Base-by-base conservation (phyloP, 2,329 filamentous ascomycete genomes). In the Aspergillus sergii region DNA sequence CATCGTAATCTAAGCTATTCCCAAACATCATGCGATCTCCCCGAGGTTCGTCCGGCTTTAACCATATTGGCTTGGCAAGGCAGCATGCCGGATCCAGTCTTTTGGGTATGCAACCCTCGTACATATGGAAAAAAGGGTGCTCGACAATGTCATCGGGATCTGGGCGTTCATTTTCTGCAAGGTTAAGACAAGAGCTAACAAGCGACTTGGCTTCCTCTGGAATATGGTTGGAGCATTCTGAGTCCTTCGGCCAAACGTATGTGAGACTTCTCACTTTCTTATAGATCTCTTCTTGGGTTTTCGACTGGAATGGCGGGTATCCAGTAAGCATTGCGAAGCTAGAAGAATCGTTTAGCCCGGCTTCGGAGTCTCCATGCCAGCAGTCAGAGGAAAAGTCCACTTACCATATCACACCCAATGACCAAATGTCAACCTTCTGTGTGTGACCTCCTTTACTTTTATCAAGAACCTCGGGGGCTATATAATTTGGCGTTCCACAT, bases 351-450 rank as follows among this genome's bases (percentile, higher is more conserved):
- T 50, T 68, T 64, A 68, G 66, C 73, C 7, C 32, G n/a, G 3
- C 12, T 11, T 9, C 65, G 60, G 64, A 39, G 21, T n/a, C 30
- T 32, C 26, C 16, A n/a, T 10, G 28, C 8, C 19, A 34, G 28
- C 48, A 11, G 16, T 32, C 28, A 30, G 19, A 32, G 9, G 2
- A 45, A 12, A 14, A 32, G 14, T 48, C 30, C 3, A 72, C 88
- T 82, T 82, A 94, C 89, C 96, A 93, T 76, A 99, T 99, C 69
- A 99, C 95, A 23, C 96, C 95, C 74, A 99, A 85, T 51, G 94
- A 97, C 96, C 96, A 99, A 61, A 99, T 92, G 76, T 99, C 95
- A 4, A 99, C 95, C 83, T 96, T 97, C 75, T 98, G 94, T 69
- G 97, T 95, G 76, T 99, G 95, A 0, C 95, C 95, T 72, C 94